Base-by-base conservation (phyloP, 768 basidiomycete genomes). In the Amanita thiersii region DNA sequence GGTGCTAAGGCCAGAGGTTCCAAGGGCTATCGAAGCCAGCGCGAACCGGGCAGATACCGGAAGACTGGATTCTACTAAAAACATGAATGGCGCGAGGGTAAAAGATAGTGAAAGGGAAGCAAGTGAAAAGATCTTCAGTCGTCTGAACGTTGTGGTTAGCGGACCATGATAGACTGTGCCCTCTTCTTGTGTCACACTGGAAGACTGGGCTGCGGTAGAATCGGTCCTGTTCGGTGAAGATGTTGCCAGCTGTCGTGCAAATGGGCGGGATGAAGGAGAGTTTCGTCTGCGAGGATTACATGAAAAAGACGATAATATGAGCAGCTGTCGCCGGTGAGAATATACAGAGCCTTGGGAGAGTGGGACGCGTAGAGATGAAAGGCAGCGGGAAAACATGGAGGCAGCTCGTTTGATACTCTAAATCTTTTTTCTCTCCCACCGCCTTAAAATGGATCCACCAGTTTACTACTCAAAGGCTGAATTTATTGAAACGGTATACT, bases 111-210 rank as follows among this genome's bases (percentile, higher is more conserved):
- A 69, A 35, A 92, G 71, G 0, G 89, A 89, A 17, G 79, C 75
- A 1, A 93, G 63, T 9, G 88, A 91, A 64, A 92, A 89, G 6
- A 87, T 59, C 57, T 92, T 91, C 43, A 91, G 72, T 17, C 75
- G 73, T 42, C 77, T 74, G 65, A 87, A 90, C 1, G 88, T 85
- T 32, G 66, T 57, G 0, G 79, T 62, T 28, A 90, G 64, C 2
- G 88, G 89, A 0, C 86, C 89, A 47, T 69, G 59, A 54, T 91
- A 91, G n/a, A 68, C 53, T 32, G 36, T 20, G 12, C 35, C 24
- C 32, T 51, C 43, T n/a, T n/a, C n/a, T n/a, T n/a, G n/a, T 32
- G 37, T 18, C 5, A 40, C 39, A 4, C 34, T 17, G n/a, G 47
- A 17, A 4, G 41, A 43, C 14, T 10, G 15, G 29, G 40, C 8